Conservation (phyloP, 148 eudicot species). For the Vaccinium vitisidaea region DNA sequence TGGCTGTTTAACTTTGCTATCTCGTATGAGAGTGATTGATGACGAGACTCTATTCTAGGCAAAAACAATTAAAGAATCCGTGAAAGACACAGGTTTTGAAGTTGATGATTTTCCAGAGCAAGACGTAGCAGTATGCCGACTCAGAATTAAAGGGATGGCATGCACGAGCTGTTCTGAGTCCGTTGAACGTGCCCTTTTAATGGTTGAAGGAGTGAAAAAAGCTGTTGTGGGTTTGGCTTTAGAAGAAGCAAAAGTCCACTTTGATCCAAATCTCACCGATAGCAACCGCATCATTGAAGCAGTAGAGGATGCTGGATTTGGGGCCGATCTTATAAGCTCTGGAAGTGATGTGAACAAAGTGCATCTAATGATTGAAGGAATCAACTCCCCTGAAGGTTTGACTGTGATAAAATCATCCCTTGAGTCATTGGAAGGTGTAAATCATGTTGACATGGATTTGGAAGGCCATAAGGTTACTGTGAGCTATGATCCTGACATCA, state of each 20-base stretch:
- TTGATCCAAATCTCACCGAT: conserved; percentile 68
- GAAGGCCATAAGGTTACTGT: conserved; percentile 51
- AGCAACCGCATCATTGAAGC: conserved; percentile 58
- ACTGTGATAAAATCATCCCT: conserved; percentile 45
- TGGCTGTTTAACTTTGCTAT: conserved; percentile 1
- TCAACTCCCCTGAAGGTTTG: conserved; percentile 50
- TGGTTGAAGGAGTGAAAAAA: conserved; percentile 77
- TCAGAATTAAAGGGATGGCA: conserved; percentile 90
- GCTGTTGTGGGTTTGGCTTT: conserved; percentile 93
- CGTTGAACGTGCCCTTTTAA: conserved; percentile 68
- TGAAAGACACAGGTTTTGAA: conserved; percentile 83
- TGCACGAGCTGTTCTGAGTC: conserved; percentile 98
- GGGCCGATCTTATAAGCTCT: conserved; percentile 75
- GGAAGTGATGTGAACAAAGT: conserved; percentile 76
- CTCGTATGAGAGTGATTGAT: not conserved
- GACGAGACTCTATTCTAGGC: conserved; percentile 37
- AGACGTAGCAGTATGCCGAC: conserved; percentile 71
- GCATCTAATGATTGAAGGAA: conserved; percentile 64
- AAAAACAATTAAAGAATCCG: conserved; percentile 67
- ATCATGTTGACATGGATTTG: conserved; percentile 63
- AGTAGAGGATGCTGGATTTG: conserved; percentile 89
- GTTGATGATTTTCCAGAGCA: conserved; percentile 72
- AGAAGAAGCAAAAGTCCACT: conserved; percentile 95
- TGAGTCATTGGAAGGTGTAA: conserved; percentile 65
- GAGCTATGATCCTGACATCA: conserved; percentile 68